Conservation (phyloP, 495 filamentous ascomycete genomes). For the Neurospora sp. region DNA sequence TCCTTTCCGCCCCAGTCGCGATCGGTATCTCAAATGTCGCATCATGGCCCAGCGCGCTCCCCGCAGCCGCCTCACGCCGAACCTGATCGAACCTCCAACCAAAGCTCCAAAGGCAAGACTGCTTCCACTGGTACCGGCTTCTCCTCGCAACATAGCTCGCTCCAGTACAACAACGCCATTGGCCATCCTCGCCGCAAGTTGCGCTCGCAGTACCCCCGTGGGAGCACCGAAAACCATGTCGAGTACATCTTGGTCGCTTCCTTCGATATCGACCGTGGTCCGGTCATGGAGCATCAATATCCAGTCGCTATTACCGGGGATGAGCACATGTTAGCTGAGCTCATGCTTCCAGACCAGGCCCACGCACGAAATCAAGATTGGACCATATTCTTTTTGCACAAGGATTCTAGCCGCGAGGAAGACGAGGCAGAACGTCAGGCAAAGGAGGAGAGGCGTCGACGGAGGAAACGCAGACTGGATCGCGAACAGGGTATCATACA, state of each 20-base stretch:
- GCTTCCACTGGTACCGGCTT: constrained; percentile 39
- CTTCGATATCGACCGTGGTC: constrained; percentile 92
- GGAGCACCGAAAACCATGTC: constrained; percentile 79
- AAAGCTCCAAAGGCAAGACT: constrained; percentile 47
- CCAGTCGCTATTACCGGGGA: constrained; percentile 93
- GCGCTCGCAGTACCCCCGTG: constrained; percentile 79
- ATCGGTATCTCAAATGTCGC: constrained; percentile 43
- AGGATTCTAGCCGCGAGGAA: constrained; percentile 73
- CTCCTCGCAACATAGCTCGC: constrained; percentile 44
- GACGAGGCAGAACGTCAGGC: constrained; percentile 50
- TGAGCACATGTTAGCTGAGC: constrained; percentile 91
- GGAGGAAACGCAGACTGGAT: constrained; percentile 33
- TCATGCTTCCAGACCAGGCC: constrained; percentile 97
- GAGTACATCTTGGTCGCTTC: constrained; percentile 98
- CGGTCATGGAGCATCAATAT: constrained; percentile 97
- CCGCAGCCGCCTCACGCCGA: constrained; percentile 39
- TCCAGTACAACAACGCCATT: constrained; percentile 29
- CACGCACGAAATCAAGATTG: constrained; percentile 94
- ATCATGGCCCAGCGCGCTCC: constrained; percentile 28
- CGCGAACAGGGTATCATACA: constrained; percentile 45
- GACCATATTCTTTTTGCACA: constrained; percentile 98
- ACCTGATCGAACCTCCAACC: constrained; percentile 39
- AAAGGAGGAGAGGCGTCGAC: constrained; percentile 41
- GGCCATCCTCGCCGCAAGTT: constrained; percentile 40
- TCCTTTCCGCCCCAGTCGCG: constrained; percentile 50